Evolutionary conservation across 176 grass and related monocot genomes (phyloP).

Genomic region (Echinochloa phyllopogon): DNA sequence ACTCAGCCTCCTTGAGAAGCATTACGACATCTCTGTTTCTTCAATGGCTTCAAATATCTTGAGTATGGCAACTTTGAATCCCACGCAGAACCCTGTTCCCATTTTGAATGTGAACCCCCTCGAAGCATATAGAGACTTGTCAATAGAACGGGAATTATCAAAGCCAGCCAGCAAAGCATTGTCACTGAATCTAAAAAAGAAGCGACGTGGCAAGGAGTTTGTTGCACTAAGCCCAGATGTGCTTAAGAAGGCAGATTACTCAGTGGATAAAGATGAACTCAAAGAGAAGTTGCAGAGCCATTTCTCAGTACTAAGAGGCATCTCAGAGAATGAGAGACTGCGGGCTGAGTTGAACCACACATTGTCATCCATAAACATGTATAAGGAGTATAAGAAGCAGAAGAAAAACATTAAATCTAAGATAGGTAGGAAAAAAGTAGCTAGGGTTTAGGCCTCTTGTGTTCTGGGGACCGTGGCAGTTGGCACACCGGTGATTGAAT

Average conservation of each 20-base stretch:
- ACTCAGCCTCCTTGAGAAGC: conserved; percentile 89
- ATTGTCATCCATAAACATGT: conserved; percentile 67
- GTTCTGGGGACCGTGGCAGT: background rate
- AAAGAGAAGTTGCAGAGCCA: conserved; percentile 70
- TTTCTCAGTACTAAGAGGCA: conserved; percentile 66
- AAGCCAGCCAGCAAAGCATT: conserved; percentile 55
- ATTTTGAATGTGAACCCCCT: conserved; percentile 70
- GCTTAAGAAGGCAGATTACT: conserved; percentile 49
- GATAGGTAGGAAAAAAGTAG: conserved; percentile 32
- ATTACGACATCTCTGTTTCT: conserved; percentile 70
- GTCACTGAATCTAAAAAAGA: conserved; percentile 65
- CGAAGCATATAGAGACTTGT: conserved; percentile 78
- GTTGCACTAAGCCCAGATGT: conserved; percentile 51
- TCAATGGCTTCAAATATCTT: conserved; percentile 71
- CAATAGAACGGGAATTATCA: conserved; percentile 59
- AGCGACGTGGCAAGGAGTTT: conserved; percentile 50
- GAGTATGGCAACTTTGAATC: conserved; percentile 81
- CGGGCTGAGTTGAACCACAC: conserved; percentile 71
- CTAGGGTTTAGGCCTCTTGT: background rate
- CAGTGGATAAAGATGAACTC: conserved; percentile 50
- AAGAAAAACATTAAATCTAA: conserved; percentile 52
- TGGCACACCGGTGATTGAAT: background rate
- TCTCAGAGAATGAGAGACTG: conserved; percentile 81
- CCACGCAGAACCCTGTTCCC: conserved; percentile 64
- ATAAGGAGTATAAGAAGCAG: conserved; percentile 82